Conservation (phyloP, 2,329 filamentous ascomycete species). For the Aspergillus sp. region DNA sequence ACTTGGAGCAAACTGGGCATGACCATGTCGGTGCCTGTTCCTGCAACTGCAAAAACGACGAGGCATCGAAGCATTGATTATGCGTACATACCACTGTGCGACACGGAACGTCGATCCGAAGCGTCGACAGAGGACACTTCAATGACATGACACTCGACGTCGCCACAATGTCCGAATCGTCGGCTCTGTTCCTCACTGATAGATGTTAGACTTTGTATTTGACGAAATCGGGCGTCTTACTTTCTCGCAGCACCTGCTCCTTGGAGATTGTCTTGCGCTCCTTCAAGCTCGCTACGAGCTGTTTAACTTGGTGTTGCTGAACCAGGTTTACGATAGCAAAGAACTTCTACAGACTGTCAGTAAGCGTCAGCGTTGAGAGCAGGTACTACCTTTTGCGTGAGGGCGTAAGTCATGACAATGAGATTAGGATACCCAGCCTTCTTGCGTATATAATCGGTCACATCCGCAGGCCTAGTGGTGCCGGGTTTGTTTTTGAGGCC, state of each 20-base stretch:
- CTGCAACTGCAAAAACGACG: slow-evolving; percentile 83
- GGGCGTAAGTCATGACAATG: slow-evolving; percentile 79
- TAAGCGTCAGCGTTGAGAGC: slow-evolving; percentile 1
- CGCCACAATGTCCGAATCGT: slow-evolving; percentile 80
- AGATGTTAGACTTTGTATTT: slow-evolving; percentile 10
- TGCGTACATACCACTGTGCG: slow-evolving; percentile 73
- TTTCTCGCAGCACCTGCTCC: slow-evolving; percentile 70
- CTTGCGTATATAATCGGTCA: slow-evolving; percentile 66
- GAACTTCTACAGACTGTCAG: slow-evolving; percentile 49
- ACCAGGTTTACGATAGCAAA: slow-evolving; percentile 68
- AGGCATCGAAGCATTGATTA: slow-evolving; percentile 90
- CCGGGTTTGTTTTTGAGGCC: slow-evolving; percentile 94
- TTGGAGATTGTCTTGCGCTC: slow-evolving; percentile 65
- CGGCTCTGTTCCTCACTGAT: slow-evolving; percentile 67
- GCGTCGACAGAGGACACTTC: slow-evolving; percentile 83
- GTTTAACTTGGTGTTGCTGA: slow-evolving; percentile 58
- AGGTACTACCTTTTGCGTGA: slow-evolving; percentile 68
- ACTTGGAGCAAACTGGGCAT: slow-evolving; percentile 88
- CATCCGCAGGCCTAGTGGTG: slow-evolving; percentile 85
- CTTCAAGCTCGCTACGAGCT: slow-evolving; percentile 60
- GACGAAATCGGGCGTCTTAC: slow-evolving; percentile 43
- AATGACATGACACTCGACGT: slow-evolving; percentile 82
- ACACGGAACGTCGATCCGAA: slow-evolving; percentile 70
- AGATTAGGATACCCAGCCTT: slow-evolving; percentile 62
- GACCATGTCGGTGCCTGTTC: slow-evolving; percentile 94